phyloP scores from a whole-genome alignment of 352 stramenopile genomes.

The Phytopythium ostracodes region DNA sequence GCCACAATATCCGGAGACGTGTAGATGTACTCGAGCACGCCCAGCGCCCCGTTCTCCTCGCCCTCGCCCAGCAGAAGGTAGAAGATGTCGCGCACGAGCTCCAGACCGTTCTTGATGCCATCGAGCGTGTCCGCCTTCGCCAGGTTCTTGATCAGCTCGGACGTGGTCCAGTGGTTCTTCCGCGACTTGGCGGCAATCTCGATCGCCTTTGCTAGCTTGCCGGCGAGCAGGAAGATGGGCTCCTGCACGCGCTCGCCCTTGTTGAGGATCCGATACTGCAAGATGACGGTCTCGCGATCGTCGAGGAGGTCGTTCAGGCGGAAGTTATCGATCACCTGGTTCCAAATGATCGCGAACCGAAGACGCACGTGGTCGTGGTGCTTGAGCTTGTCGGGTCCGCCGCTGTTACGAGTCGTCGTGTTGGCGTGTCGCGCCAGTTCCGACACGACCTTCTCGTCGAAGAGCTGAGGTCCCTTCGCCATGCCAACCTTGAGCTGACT shows the following conservation, averaged over 20 bases:
- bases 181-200: slow-evolving; percentile 50
- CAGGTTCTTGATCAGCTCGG: slow-evolving; percentile 56
- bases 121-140: slow-evolving; percentile 57
- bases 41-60: slow-evolving; percentile 44
- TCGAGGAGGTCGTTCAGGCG: slow-evolving; percentile 81
- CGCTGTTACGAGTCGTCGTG: slow-evolving; percentile 29
- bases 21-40: slow-evolving; percentile 63
- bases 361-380: slow-evolving; percentile 55
- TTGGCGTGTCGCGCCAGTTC: slow-evolving; percentile 15
- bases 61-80: slow-evolving; percentile 56
- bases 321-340: slow-evolving; percentile 85
- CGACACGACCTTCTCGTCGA: slow-evolving; percentile 69
- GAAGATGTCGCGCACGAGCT: slow-evolving; percentile 64
- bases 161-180: slow-evolving; percentile 40
- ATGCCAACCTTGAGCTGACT: slow-evolving; percentile 65
- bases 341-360: slow-evolving; percentile 86
- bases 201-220: slow-evolving; percentile 63
- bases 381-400: slow-evolving; percentile 14
- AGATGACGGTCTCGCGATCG: slow-evolving; percentile 78
- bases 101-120: slow-evolving; percentile 48
- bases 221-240: slow-evolving; percentile 77
- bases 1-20: slow-evolving; percentile 49
- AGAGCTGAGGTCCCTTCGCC: slow-evolving; percentile 51
- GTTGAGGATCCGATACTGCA: slow-evolving; percentile 78
- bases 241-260: slow-evolving; percentile 69